These are phyloP conservation scores for Elongisporangium undulatum DNA, from an alignment of 352 stramenopile species.

Conservation along the genomic window DNA sequence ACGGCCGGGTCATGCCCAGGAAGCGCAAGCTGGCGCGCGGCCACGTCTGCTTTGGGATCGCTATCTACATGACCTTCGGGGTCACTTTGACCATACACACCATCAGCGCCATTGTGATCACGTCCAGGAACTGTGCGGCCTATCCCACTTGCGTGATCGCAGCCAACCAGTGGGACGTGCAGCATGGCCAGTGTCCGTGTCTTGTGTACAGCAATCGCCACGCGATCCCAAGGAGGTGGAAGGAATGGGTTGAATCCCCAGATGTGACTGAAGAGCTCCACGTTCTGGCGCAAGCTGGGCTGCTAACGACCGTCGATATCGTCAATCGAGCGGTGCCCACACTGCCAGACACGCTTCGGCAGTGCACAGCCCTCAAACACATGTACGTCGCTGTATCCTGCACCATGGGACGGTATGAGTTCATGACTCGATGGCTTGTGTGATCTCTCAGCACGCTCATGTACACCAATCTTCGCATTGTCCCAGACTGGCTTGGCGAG, in stretches of 20 bases:
- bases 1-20: constrained; percentile 6
- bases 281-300: constrained; percentile 17
- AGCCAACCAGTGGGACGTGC: constrained; percentile 33
- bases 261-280: constrained; percentile 22
- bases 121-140: constrained; percentile 11
- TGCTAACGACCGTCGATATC: constrained; percentile 38
- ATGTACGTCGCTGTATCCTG: constrained; percentile 5
- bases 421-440: too few relatives aligned
- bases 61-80: constrained; percentile 23
- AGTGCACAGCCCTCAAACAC: constrained; percentile 20
- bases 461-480: constrained; percentile 20
- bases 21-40: constrained; percentile 20
- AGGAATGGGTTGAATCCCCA: constrained; percentile 29
- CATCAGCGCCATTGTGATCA: not conserved
- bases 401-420: too few relatives aligned
- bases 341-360: constrained; percentile 26
- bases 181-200: constrained; percentile 21
- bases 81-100: constrained; percentile 16
- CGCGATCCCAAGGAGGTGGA: constrained; percentile 18
- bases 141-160: constrained; percentile 30
- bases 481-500: constrained; percentile 20
- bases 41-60: constrained; percentile 25
- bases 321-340: constrained; percentile 32
- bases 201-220: constrained; percentile 33
- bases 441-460: constrained; percentile 15